Evolutionary conservation across 2,329 filamentous ascomycete genomes (phyloP).

Genomic region (Botrytis aclada): DNA sequence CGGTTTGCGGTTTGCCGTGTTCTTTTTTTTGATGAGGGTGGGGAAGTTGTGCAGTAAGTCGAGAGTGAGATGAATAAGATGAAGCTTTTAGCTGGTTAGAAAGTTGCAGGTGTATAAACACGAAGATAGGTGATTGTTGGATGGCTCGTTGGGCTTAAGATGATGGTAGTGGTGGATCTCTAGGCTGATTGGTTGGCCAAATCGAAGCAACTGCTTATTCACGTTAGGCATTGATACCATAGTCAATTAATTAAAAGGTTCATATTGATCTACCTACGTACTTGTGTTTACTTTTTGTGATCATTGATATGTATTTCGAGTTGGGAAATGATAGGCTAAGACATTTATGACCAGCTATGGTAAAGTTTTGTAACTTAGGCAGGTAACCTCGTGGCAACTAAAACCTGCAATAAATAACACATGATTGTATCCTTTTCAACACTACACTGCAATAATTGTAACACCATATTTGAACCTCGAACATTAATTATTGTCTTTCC

Average conservation of each 20-base stretch:
- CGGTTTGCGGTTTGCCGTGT: constrained; percentile 7
- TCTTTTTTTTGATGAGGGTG: constrained; percentile 15
- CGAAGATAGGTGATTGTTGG: constrained; percentile 3
- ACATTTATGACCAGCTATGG: not conserved
- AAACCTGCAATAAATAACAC: not conserved
- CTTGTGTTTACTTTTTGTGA: not conserved
- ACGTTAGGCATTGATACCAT: constrained; percentile 12
- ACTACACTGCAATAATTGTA: not conserved
- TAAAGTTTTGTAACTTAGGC: not conserved
- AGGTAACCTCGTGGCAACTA: not conserved
- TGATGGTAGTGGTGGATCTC: constrained; percentile 16
- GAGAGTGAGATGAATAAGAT: constrained; percentile 5
- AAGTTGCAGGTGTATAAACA: not conserved
- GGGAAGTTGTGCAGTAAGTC: not conserved
- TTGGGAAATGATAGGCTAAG: not conserved
- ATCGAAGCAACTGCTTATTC: constrained; percentile 9
- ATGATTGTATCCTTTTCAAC: not conserved
- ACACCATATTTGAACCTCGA: not conserved
- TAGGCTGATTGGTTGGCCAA: constrained; percentile 2
- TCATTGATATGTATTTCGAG: not conserved
- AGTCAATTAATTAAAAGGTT: constrained; percentile 20
- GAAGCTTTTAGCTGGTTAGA: constrained; percentile 13
- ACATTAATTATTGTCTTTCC: not conserved
- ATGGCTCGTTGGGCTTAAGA: constrained; percentile 11
- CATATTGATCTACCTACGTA: constrained; percentile 1